A percentile compares a stretch with the other conserved stretches of the same genome.
phyloP scores from a whole-genome alignment of 495 filamentous ascomycete genomes.

The Neurospora sp. region DNA sequence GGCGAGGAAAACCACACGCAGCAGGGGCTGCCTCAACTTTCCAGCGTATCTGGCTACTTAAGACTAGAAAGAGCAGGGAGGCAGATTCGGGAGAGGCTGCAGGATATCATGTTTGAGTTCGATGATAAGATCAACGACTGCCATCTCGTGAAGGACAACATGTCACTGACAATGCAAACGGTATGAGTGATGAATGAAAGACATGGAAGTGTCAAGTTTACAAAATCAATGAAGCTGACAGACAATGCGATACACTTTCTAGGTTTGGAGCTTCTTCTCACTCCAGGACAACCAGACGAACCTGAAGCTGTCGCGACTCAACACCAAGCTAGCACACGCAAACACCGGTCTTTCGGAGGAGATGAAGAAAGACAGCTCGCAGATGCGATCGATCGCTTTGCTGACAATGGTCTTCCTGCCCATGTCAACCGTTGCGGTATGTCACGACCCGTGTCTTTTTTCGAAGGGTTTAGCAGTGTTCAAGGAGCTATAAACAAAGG shows the following conservation, averaged over 20 bases:
- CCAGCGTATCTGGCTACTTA: background rate
- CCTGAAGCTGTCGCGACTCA: background rate
- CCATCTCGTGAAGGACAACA: background rate
- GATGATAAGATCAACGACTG: background rate
- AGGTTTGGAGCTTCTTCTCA: background rate
- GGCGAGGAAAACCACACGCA: background rate
- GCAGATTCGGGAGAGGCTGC: background rate
- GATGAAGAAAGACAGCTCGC: constrained; percentile 15
- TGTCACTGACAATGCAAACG: background rate
- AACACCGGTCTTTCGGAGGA: background rate
- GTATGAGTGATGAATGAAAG: background rate
- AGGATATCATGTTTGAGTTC: background rate
- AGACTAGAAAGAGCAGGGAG: background rate
- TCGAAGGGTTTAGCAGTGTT: background rate
- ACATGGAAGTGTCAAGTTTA: background rate
- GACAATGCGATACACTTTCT: background rate
- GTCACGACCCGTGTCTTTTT: background rate
- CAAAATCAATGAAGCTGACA: background rate
- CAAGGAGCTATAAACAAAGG: background rate
- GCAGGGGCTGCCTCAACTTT: background rate
- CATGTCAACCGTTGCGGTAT: background rate
- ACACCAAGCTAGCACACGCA: background rate
- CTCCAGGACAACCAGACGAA: background rate
- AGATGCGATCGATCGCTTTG: constrained; percentile 22
- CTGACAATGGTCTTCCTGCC: constrained; percentile 22